Conservation (phyloP, 2,329 filamentous ascomycete species). For the Elsinoe ampelina region DNA sequence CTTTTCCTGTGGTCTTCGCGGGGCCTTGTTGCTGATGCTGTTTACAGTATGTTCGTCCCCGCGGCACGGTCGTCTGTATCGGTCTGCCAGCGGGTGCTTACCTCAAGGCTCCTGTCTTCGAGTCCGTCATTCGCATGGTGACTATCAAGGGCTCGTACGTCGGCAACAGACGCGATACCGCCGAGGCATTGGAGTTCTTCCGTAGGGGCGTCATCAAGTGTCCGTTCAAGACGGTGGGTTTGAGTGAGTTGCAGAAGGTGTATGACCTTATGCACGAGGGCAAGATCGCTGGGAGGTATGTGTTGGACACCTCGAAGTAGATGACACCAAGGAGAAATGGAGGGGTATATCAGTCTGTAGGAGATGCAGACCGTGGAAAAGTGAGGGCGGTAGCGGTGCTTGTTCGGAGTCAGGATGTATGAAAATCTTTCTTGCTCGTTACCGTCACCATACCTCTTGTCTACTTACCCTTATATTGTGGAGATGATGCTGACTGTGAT, state of each 20-base stretch:
- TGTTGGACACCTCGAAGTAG: conserved; percentile 63
- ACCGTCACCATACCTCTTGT: too few relatives aligned
- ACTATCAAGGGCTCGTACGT: conserved; percentile 89
- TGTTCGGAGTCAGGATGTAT: too few relatives aligned
- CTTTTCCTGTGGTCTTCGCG: background rate
- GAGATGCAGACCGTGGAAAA: background rate
- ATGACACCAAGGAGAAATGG: background rate
- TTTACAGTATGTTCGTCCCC: conserved; percentile 66
- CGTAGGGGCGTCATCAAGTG: conserved; percentile 72
- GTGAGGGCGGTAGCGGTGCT: background rate
- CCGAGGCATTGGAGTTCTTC: conserved; percentile 88
- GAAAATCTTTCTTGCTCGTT: too few relatives aligned
- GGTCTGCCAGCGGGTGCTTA: conserved; percentile 74
- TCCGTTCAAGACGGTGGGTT: conserved; percentile 75
- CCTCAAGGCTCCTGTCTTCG: conserved; percentile 77
- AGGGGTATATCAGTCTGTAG: background rate
- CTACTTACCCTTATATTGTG: too few relatives aligned
- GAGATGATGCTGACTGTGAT: too few relatives aligned
- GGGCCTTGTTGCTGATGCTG: background rate
- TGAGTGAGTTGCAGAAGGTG: conserved; percentile 71
- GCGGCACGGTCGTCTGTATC: conserved; percentile 78
- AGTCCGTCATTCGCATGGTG: conserved; percentile 83
- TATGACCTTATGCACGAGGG: conserved; percentile 59
- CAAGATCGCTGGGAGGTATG: conserved; percentile 68
- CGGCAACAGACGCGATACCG: conserved; percentile 78